Evolutionary conservation across 805 yeast genomes (phyloP), one percentile per base, ranked within the genome.

Genomic region (Yueomyces sp.): DNA sequence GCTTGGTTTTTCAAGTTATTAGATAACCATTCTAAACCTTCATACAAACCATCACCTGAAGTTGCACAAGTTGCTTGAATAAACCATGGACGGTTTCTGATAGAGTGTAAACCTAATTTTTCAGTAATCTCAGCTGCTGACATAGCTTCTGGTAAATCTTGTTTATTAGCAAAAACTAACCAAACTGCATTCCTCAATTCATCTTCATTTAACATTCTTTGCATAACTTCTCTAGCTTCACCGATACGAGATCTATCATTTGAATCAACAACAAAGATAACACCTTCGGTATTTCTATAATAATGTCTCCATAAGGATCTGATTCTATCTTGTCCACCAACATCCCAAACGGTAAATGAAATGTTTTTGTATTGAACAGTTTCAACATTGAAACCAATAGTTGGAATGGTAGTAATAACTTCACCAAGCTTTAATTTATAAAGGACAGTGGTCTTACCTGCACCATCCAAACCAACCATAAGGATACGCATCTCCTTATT

Each of bases 291-390:
- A 77, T 90, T 90, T 72, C 90, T 95, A 85, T 80, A 90, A 69
- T 90, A 90, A 71, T 90, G 94, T 79, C 96, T 84, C 97, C 97
- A 90, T 68, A 90, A 74, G 47, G 97, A 96, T 73, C 97, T 85
- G 63, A 90, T 90, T 73, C 88, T 88, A 70, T 87, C 96, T 75
- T 90, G 97, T 78, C 97, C 97, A 83, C 97, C 97, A 57, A 88
- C 96, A 78, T 90, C 97, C 97, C 96, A 87, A 52, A 87, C 96
- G 48, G 95, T 86, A 73, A 87, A 87, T 39, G 94, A 82, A 68
- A 87, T 85, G 80, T 87, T 87, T 74, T 87, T 87, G 76, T 87
- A 86, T 74, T 87, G 95, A 60, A 87, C 95, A 49, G 96, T 87
- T 72, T 87, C 96, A 56, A 87, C 96, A 67, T 87, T 87, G 80